Evolutionary conservation across 2,329 filamentous ascomycete species (phyloP), one percentile per base, ranked within the genome.

Genomic region (Nectriaceae sp.): DNA sequence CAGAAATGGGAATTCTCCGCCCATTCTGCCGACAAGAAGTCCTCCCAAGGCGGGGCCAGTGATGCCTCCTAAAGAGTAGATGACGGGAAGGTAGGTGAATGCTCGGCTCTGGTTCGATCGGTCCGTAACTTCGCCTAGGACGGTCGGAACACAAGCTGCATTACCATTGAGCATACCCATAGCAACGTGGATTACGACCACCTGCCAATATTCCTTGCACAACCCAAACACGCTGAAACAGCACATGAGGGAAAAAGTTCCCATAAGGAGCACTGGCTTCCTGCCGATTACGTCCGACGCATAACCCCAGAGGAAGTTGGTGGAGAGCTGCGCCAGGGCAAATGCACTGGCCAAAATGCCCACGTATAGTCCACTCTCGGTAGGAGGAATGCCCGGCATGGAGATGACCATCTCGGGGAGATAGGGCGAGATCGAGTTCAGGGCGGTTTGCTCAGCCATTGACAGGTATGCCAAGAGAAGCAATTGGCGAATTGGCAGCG

Each of bases 141-240:
- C 96, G 0, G 94, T 97, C 6, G 90, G 93, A 13, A 99, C 91
- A 11, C 97, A 86, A 4, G 90, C 93, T 22, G 94, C 91, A 62
- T 99, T 99, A 44, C 94, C 94, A 67, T 97, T 99, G 43, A 96
- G 83, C 44, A 96, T 67, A 3, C 94, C 94, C 91, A 97, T 97
- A 54, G 92, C 74, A 2, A 88, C 83, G 66, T 99, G 94, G 1
- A 96, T 89, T 15, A 90, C 55, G 13, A 97, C 78, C 3, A 95
- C 85, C 67, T 97, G 92, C 82, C 85, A 90, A 52, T 96, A 82
- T 2, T 79, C 86, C 52, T 73, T 83, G 67, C 90, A 95, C 62
- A 97, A 90, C 3, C 93, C 94, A 67, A 99, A 99, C 1, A 83
- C 82, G 35, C 88, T 68, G 65, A 97, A 97, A 64, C 90, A 96